A percentile compares a stretch with the other conserved stretches of the same genome.
phyloP scores from a whole-genome alignment of 1,284 basidiomycete species.

The Malassezia brasiliensis region DNA sequence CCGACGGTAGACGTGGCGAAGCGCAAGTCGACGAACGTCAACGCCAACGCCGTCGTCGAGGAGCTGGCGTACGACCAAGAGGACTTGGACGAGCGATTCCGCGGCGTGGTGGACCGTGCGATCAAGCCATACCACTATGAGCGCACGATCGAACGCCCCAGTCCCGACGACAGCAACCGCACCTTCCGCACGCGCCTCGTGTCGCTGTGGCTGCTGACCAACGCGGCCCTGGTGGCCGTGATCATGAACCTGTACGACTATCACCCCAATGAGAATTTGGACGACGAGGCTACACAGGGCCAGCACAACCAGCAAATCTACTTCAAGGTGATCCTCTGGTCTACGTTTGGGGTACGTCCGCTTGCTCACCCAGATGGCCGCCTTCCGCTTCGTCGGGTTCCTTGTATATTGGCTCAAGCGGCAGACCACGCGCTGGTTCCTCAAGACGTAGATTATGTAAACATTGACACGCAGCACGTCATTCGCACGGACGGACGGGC shows the following conservation, averaged over 20 bases:
- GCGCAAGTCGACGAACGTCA: slow-evolving; percentile 54
- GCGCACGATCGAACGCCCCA: slow-evolving; percentile 67
- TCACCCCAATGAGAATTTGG: slow-evolving; percentile 49
- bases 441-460: slow-evolving; percentile 11
- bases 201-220: slow-evolving; percentile 46
- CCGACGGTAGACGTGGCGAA: slow-evolving; percentile 74
- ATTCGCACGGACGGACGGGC: slow-evolving; percentile 5
- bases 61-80: slow-evolving; percentile 56
- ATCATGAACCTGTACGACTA: slow-evolving; percentile 63
- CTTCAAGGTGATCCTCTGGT: slow-evolving; percentile 67
- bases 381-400: slow-evolving; percentile 60
- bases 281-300: slow-evolving; percentile 48
- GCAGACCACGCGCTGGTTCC: slow-evolving; percentile 38
- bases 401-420: slow-evolving; percentile 40
- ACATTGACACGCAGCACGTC: slow-evolving; percentile 4
- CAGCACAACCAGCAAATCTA: slow-evolving; percentile 57
- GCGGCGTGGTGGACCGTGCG: slow-evolving; percentile 82
- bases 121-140: slow-evolving; percentile 68
- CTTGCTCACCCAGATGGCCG: slow-evolving; percentile 53
- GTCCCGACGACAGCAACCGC: slow-evolving; percentile 53
- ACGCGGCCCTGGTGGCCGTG: slow-evolving; percentile 60
- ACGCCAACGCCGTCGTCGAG: slow-evolving; percentile 58
- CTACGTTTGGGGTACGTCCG: slow-evolving; percentile 59
- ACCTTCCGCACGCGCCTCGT: slow-evolving; percentile 48
- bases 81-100: slow-evolving; percentile 85